Evolutionary conservation across 768 basidiomycete species (phyloP), one percentile per base, ranked within the genome.

Genomic region (Hypsizygus marmoreus): DNA sequence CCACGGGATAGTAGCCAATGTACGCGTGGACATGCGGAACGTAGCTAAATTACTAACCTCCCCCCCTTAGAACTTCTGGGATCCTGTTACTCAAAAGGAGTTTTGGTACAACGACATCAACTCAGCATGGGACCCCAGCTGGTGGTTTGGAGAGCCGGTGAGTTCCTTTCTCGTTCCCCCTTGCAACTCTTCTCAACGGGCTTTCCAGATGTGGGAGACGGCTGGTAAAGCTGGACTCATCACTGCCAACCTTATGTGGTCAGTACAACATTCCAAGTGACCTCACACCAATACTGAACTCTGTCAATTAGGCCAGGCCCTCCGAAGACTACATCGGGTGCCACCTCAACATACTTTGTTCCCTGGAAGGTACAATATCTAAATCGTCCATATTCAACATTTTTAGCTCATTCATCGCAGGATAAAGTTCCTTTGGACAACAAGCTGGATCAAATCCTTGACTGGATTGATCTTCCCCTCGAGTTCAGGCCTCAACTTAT

Each of bases 291-390:
- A 17, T 16, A 36, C 36, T n/a, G n/a, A n/a, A n/a, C n/a, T n/a
- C n/a, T n/a, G n/a, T n/a, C n/a, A n/a, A n/a, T n/a, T n/a, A 91
- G 89, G 91, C 89, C 89, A 7, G 93, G 93, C 10, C 93, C 93
- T 23, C 82, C 88, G 0, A 73, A 71, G 53, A 92, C 89, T 0
- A 64, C 57, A 2, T 75, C 79, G 8, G 91, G 91, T 1, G 72
- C 68, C 2, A 74, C 79, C 12, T 75, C 91, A 8, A 86, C 84
- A 0, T 90, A 90, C 50, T 91, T 84, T 53, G 66, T 93, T 29
- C 89, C 89, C 9, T 95, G 86, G 82, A 80, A 73, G 66, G 87
- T 86, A 42, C 51, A 66, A 63, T 33, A 9, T 13, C 9, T 6
- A 30, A 19, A 24, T 34, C 35, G 1, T n/a, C 6, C 41, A 30